Evolutionary conservation across 306 rosid species (phyloP), one percentile per base, ranked within the genome.

Genomic region (Dryas octopetala): DNA sequence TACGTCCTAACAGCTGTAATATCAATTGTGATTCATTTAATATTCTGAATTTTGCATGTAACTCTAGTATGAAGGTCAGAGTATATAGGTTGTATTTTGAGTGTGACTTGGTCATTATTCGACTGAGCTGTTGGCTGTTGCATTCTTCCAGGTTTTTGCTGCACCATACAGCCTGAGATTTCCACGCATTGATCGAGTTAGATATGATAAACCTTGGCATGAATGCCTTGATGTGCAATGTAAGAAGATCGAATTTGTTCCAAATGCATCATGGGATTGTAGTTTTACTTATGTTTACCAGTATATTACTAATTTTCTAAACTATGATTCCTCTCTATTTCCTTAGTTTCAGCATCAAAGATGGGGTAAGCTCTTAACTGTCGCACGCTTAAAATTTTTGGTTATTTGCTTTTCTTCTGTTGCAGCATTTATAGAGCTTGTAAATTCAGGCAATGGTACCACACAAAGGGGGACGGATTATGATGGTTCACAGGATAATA

Each of bases 181-280:
- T 86, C 98, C 98, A 54, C 93, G 98, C 54, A 89, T 94, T 86
- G 97, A 94, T 74, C 87, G 91, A 61, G 96, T 90, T 75, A 89
- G 96, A 85, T 86, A 90, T 74, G 98, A 91, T 86, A 94, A 94
- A 79, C 88, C 95, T 71, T 94, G 98, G 98, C 78, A 90, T 74
- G 98, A 94, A 84, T 94, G 98, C 85, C 96, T 94, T 50, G 95
- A 94, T 86, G 93, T 91, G 75, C 93, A 94, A 76, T 89, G 97
- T 94, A 81, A 87, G 95, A 75, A 66, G 74, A 76, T 67, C 19
- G 44, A 52, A 23, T 46, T 48, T 54, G 40, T 75, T 43, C 12
- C 26, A 64, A 62, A 60, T n/a, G 45, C 77, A 58, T 85, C 74
- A 44, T 70, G 6, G 68, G 52, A 9, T 57, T 74, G 17, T 47